Base-by-base conservation (phyloP, 2,329 filamentous ascomycete species). In the Immersiporthe knoxdaviesiana region DNA sequence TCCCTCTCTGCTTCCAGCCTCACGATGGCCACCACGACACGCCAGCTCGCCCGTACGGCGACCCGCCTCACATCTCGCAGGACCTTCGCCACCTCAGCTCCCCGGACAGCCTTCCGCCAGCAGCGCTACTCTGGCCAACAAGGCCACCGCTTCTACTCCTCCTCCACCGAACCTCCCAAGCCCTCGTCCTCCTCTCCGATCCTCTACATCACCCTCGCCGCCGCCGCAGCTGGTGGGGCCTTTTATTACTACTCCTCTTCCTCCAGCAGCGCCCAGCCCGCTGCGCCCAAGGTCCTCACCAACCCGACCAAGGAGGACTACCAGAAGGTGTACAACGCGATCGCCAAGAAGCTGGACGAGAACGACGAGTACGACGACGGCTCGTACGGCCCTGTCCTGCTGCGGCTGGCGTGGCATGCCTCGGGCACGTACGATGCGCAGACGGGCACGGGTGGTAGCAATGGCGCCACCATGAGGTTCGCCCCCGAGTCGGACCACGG, bases 381-480 rank as follows among this genome's bases (percentile, higher is more conserved):
- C 75, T 96, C 92, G 84, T 98, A 97, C 79, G 95, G 94, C 68
- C 96, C 95, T 37, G 94, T 98, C 71, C 85, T 98, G 68, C 83
- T 98, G 73, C 90, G 95, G 76, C 88, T 98, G 74, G 95, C 93
- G 72, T 98, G 96, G 95, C 96, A 98, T 84, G 90, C 91, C 73
- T 94, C 91, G 75, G 95, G 95, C 75, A 99, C 95, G 75, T 98
- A 91, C 77, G 95, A 98, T 79, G 92, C 91, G 83, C 88, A 88
- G 78, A 97, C 94, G 35, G 87, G 88, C 73, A 98, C 95, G 60
- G 96, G 95, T 76, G 95, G 95, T 74, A 95, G 92, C 85, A 97
- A 98, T 81, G 95, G 96, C 74, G 95, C 95, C 69, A 97, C 94
- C 74, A 98, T 98, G 96, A 90, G 96, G 78, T 98, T 97, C 80